Evolutionary conservation across 2,329 filamentous ascomycete genomes (phyloP).

Genomic region (Phoma herbarum): DNA sequence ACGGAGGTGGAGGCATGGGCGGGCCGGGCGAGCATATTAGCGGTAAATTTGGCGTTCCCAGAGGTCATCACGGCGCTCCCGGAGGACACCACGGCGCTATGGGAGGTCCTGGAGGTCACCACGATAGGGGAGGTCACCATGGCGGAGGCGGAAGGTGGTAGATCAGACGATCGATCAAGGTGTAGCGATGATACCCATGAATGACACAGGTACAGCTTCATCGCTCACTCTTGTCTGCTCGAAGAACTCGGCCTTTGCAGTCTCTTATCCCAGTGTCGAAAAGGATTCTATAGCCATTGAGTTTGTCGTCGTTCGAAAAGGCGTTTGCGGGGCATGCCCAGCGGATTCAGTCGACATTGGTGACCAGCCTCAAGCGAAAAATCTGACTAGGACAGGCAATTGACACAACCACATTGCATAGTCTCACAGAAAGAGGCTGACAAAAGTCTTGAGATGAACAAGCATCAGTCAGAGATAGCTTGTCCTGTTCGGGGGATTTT

Average conservation of each 20-base stretch:
- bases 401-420: not conserved
- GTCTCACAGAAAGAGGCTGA: not conserved
- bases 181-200: slow-evolving; percentile 1
- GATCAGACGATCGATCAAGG: not conserved
- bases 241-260: too few species aligned
- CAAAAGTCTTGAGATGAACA: not conserved
- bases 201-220: not conserved
- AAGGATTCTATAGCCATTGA: too few species aligned
- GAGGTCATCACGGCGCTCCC: not conserved
- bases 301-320: too few species aligned
- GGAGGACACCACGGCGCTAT: not conserved
- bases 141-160: slow-evolving; percentile 6
- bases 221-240: too few species aligned
- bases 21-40: not conserved
- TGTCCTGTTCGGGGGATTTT: not conserved
- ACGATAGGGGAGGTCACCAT: not conserved
- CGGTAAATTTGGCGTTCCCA: not conserved
- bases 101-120: not conserved
- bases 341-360: too few species aligned
- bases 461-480: not conserved
- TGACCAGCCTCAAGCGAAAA: too few species aligned
- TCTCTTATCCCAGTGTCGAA: too few species aligned
- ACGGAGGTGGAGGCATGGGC: slow-evolving; percentile 5
- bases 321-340: too few species aligned
- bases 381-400: not conserved